phyloP scores from a whole-genome alignment of 495 filamentous ascomycete genomes.

The Penicillium psychrofluorescens region DNA sequence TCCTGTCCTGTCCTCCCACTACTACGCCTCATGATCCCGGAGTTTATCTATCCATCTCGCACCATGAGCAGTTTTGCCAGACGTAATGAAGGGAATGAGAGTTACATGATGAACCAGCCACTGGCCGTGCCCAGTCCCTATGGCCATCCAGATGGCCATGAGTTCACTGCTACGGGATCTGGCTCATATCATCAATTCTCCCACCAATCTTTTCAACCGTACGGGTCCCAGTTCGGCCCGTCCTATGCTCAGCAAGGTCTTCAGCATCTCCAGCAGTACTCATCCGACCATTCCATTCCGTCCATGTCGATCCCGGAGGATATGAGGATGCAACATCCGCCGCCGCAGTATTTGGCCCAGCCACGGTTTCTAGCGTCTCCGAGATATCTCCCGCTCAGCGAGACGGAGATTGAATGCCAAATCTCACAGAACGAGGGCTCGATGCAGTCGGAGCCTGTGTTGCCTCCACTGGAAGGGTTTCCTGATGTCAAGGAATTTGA shows the following conservation, averaged over 20 bases:
- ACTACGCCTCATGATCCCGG: background rate
- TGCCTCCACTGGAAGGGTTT: conserved; percentile 42
- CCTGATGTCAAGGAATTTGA: conserved; percentile 48
- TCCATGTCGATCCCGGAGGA: conserved; percentile 26
- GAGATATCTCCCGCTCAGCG: conserved; percentile 27
- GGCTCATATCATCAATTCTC: conserved; percentile 29
- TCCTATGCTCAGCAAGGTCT: conserved; percentile 28
- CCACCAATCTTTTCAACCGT: conserved; percentile 30
- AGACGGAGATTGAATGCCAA: conserved; percentile 38
- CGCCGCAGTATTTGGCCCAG: conserved; percentile 27
- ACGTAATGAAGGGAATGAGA: conserved; percentile 29
- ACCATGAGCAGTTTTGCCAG: conserved; percentile 34
- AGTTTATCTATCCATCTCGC: background rate
- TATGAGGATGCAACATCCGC: conserved; percentile 22
- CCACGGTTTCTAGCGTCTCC: conserved; percentile 29
- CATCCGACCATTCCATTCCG: conserved; percentile 25
- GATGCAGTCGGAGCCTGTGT: conserved; percentile 37
- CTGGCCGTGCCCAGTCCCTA: conserved; percentile 26
- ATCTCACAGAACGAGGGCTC: conserved; percentile 35
- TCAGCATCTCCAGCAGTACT: conserved; percentile 26
- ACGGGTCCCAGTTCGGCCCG: conserved; percentile 25
- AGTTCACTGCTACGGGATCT: conserved; percentile 24
- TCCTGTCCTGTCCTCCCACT: background rate
- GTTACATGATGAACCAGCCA: conserved; percentile 32
- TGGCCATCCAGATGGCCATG: conserved; percentile 25